These are phyloP conservation scores for Pseudodiploospora longispora DNA, from an alignment of 2,329 filamentous ascomycete genomes.

Conservation along the genomic window DNA sequence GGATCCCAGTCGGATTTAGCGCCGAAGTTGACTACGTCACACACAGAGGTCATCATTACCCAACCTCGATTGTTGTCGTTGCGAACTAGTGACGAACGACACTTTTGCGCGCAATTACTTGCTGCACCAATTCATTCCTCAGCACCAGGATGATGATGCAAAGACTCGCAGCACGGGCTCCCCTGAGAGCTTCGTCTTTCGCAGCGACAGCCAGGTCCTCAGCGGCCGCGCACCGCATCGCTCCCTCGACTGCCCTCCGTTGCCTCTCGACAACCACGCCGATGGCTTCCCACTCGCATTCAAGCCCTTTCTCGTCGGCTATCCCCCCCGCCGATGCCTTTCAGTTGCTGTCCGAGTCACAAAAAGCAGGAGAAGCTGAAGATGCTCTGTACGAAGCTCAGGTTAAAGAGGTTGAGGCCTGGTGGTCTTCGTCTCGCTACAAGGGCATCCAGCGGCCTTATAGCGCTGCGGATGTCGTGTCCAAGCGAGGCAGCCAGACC, in stretches of 20 bases:
- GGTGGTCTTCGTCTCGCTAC: slow-evolving; percentile 83
- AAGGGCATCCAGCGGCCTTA: slow-evolving; percentile 89
- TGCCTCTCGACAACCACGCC: slow-evolving; percentile 22
- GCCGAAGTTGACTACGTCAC: too few relatives aligned
- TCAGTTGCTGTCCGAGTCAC: slow-evolving; percentile 69
- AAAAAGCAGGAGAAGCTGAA: slow-evolving; percentile 73
- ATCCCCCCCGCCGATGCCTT: slow-evolving; percentile 61
- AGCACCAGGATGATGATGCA: slow-evolving; percentile 21
- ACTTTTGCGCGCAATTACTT: too few relatives aligned
- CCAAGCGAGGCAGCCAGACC: slow-evolving; percentile 80
- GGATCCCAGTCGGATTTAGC: too few relatives aligned
- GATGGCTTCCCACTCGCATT: slow-evolving; percentile 18
- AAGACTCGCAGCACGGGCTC: slow-evolving; percentile 22
- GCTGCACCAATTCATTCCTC: too few relatives aligned
- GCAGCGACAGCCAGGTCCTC: slow-evolving; percentile 10
- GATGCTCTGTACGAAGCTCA: slow-evolving; percentile 80
- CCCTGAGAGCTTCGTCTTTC: slow-evolving; percentile 17
- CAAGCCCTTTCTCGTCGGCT: slow-evolving; percentile 17
- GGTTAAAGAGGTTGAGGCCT: slow-evolving; percentile 74
- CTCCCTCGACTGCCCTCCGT: slow-evolving; percentile 17
- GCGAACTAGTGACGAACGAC: too few relatives aligned
- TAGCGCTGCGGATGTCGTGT: slow-evolving; percentile 81
- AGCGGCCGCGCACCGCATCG: slow-evolving; percentile 11
- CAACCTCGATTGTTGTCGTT: too few relatives aligned
- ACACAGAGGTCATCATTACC: too few relatives aligned